These are phyloP conservation scores for Trichoderma gamsii DNA, from an alignment of 495 filamentous ascomycete species.

Conservation along the genomic window DNA sequence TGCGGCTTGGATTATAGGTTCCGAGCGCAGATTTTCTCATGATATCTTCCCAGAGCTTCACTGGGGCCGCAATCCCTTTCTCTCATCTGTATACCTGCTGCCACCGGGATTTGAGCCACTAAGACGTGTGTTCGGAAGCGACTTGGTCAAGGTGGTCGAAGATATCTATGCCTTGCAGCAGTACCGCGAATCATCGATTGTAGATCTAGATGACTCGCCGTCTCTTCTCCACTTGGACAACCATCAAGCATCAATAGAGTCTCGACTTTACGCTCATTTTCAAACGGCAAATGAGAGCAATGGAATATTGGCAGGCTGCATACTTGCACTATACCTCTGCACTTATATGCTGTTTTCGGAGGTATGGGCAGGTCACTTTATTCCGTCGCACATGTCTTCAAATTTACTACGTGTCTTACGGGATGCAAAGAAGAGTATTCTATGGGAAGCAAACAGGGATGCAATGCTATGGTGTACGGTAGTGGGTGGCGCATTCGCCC, in stretches of 20 bases:
- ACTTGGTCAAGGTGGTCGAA: not conserved
- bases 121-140: not conserved
- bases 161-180: conserved; percentile 2
- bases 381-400: not conserved
- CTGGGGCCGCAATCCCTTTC: not conserved
- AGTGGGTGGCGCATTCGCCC: not conserved
- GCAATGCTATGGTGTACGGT: conserved; percentile 1
- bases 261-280: not conserved
- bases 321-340: conserved; percentile 2
- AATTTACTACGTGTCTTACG: not conserved
- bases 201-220: not conserved
- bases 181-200: not conserved
- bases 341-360: conserved; percentile 1
- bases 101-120: not conserved
- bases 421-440: not conserved
- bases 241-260: not conserved
- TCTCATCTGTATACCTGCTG: not conserved
- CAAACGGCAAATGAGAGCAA: not conserved
- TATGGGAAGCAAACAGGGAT: not conserved
- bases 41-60: conserved; percentile 1
- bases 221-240: not conserved
- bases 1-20: not conserved
- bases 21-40: not conserved
- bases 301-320: not conserved
- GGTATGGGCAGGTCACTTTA: not conserved